Evolutionary conservation across 768 basidiomycete species (phyloP).

Genomic region (Leccinum variicolor): DNA sequence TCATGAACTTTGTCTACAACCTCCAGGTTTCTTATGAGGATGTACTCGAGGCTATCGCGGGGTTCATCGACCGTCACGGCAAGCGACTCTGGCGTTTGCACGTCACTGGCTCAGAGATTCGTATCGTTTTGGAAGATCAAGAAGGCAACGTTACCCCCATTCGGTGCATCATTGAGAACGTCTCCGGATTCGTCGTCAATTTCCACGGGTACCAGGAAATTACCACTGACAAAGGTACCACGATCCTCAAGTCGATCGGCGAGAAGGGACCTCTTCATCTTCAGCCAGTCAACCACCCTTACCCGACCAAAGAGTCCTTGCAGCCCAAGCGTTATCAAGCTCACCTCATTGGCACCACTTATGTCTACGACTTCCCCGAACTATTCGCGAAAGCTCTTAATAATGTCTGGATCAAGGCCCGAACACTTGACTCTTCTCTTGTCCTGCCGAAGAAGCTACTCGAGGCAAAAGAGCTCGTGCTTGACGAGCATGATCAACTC

Average conservation of each 20-base stretch:
- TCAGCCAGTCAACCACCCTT: constrained; percentile 89
- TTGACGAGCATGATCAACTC: constrained; percentile 91
- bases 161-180: constrained; percentile 97
- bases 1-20: constrained; percentile 98
- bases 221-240: constrained; percentile 90
- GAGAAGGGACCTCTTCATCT: constrained; percentile 96
- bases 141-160: constrained; percentile 96
- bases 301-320: constrained; percentile 96
- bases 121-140: constrained; percentile 89
- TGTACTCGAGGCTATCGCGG: constrained; percentile 94
- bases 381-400: constrained; percentile 96
- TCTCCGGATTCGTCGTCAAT: constrained; percentile 98
- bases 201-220: constrained; percentile 99
- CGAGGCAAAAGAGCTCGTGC: constrained; percentile 84
- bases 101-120: constrained; percentile 96
- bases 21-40: constrained; percentile 95
- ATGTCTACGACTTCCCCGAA: constrained; percentile 99
- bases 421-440: constrained; percentile 60
- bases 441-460: constrained; percentile 75
- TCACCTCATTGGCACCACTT: constrained; percentile 96
- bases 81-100: constrained; percentile 98
- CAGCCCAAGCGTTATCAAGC: constrained; percentile 99
- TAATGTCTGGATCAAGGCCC: constrained; percentile 83
- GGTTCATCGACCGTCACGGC: constrained; percentile 98
- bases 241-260: constrained; percentile 96